Conservation (phyloP, 306 rosid genomes). For the Castanea sativa region DNA sequence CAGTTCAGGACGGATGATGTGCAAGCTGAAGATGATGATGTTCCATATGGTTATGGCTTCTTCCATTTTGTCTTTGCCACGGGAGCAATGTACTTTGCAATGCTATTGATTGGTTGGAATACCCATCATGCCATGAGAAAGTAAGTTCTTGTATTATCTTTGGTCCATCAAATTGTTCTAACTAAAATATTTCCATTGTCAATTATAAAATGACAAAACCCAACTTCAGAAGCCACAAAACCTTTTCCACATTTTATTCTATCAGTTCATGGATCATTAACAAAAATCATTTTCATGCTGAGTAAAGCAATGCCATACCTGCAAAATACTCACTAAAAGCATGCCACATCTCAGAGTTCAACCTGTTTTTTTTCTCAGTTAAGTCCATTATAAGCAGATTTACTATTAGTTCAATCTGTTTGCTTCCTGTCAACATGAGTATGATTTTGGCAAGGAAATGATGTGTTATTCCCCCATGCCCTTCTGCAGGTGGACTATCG, state of each 20-base stretch:
- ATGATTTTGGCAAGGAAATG: slow-evolving; percentile 4
- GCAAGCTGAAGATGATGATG: slow-evolving; percentile 73
- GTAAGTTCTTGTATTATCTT: slow-evolving; percentile 35
- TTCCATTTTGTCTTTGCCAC: slow-evolving; percentile 95
- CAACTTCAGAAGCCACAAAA: slow-evolving; percentile 7
- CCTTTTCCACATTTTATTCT: neutral
- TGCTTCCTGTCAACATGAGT: neutral
- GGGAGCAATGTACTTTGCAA: slow-evolving; percentile 98
- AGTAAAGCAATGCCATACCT: neutral
- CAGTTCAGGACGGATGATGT: slow-evolving; percentile 67
- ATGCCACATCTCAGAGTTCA: neutral
- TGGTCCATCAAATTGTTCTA: slow-evolving; percentile 3
- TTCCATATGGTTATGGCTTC: slow-evolving; percentile 97
- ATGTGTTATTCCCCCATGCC: neutral
- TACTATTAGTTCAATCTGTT: neutral
- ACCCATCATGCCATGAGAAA: slow-evolving; percentile 71
- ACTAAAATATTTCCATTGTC: neutral
- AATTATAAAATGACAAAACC: neutral
- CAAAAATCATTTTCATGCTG: neutral
- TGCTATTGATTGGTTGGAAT: slow-evolving; percentile 93
- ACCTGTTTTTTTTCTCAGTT: neutral
- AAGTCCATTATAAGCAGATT: neutral
- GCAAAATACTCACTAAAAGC: neutral
- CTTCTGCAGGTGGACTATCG: slow-evolving; percentile 85
- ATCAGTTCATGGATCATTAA: neutral